Conservation (phyloP, 805 yeast genomes). For the Lachancea thermotolerans region DNA sequence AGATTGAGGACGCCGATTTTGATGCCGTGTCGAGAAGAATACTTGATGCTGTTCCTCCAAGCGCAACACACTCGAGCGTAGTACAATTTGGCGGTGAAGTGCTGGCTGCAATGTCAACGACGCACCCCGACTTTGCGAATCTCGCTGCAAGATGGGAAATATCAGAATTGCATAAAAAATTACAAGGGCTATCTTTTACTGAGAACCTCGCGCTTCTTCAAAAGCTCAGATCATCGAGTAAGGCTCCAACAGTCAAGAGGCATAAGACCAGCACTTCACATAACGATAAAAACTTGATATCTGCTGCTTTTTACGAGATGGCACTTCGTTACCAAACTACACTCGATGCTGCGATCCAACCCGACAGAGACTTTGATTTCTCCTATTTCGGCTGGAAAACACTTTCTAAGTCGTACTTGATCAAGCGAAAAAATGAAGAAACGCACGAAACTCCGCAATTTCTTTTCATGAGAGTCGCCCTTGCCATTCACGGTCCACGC, state of each 20-base stretch:
- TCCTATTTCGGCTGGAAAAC: conserved; percentile 88
- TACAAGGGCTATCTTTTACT: conserved; percentile 12
- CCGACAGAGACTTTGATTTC: conserved; percentile 65
- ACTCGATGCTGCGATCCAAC: conserved; percentile 62
- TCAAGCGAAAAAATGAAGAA: conserved; percentile 50
- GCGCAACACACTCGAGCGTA: conserved; percentile 79
- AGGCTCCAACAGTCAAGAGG: conserved; percentile 1
- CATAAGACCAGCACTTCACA: not conserved
- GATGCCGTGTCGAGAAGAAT: conserved; percentile 88
- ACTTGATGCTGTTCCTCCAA: conserved; percentile 62
- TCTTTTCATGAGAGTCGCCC: conserved; percentile 79
- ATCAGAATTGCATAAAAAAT: conserved; percentile 79
- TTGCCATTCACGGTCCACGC: conserved; percentile 75
- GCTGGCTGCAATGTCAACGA: conserved; percentile 91
- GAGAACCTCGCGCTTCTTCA: conserved; percentile 11
- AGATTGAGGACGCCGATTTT: conserved; percentile 80
- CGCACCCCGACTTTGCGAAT: conserved; percentile 93
- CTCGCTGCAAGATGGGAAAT: conserved; percentile 92
- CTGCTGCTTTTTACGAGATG: conserved; percentile 52
- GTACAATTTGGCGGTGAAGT: conserved; percentile 85
- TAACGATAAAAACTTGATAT: conserved; percentile 37
- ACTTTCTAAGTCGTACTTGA: conserved; percentile 72
- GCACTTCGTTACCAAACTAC: conserved; percentile 56
- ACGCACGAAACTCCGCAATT: conserved; percentile 80
- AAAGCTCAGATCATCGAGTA: not conserved